Base-by-base conservation (phyloP, 2,329 filamentous ascomycete genomes). In the Aspergillus chevalieri region DNA sequence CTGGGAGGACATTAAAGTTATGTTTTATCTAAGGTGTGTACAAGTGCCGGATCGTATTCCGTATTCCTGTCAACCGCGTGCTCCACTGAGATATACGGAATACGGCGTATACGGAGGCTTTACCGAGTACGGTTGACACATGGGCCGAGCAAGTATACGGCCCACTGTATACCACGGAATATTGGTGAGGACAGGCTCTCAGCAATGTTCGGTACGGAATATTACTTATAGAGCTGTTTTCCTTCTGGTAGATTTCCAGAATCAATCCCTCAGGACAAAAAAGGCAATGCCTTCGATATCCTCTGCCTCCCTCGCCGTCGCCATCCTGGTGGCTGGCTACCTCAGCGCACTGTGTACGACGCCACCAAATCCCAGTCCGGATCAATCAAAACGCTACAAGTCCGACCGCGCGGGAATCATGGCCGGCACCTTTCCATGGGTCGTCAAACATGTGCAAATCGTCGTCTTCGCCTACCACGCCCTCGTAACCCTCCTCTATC, bases 381-480 rank as follows among this genome's bases (percentile, higher is more conserved):
- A 39, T 33, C 17, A 43, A 22, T 47, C 55, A 24, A 46, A 51
- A 22, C 47, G 44, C 10, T 53, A 56, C 34, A 43, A 24, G 8
- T 54, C 46, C 19, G 58, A 62, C 46, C 55, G 55, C 41, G 48
- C 61, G 34, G 47, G 51, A 10, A 49, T 57, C 38, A 12, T 63
- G 14, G 47, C 52, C 3, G 53, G 51, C n/a, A 22, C 22, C 1
- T 48, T 46, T 4, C 17, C 52, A 3, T 47, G 50, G 2, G 50
- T 55, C 26, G 6, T 22, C 22, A 55, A 52, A 8, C 52, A 51
- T 28, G n/a, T 49, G 17, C 33, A 28, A 7, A 21, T 52, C 15
- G n/a, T 50, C 1, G 34, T 46, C 21, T 36, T 48, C 14, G 10
- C 56, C 9, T 64, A 61, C 42, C 61, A 65, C 15, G 54, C 57